A percentile compares a stretch with the other conserved stretches of the same genome.
Conservation (phyloP, 352 stramenopile species). For the Pythium sp. region DNA sequence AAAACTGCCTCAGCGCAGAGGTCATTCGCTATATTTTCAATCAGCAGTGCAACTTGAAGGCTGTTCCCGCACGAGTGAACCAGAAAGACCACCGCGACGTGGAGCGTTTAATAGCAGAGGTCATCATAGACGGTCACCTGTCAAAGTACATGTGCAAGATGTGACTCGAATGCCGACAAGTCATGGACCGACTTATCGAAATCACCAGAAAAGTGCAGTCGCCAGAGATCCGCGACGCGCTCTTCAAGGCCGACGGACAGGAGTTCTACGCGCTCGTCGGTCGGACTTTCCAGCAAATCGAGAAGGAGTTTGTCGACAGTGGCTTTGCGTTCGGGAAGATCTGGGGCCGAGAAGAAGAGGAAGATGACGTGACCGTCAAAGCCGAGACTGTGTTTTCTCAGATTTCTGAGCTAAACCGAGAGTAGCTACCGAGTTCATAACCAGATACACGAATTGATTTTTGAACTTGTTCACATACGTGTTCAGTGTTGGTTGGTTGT, state of each 20-base stretch:
- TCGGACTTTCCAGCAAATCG: not conserved
- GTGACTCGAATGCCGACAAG: not conserved
- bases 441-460: not conserved
- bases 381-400: not conserved
- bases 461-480: not conserved
- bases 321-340: not conserved
- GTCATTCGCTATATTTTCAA: not conserved
- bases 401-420: not conserved
- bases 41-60: constrained; percentile 7
- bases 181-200: not conserved
- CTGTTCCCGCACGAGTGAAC: not conserved
- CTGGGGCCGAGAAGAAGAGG: not conserved
- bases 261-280: not conserved
- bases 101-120: not conserved
- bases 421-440: not conserved
- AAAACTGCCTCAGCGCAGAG: not conserved
- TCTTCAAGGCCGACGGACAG: not conserved
- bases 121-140: not conserved
- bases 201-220: not conserved
- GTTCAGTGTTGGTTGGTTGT: not conserved
- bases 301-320: not conserved
- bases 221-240: not conserved
- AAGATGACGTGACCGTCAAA: not conserved
- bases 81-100: not conserved
- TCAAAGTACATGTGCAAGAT: not conserved